A percentile compares a stretch with the other conserved stretches of the same genome.
Evolutionary conservation across 73 alveolate species (phyloP).

Genomic region (Tetrahymena elliotti): DNA sequence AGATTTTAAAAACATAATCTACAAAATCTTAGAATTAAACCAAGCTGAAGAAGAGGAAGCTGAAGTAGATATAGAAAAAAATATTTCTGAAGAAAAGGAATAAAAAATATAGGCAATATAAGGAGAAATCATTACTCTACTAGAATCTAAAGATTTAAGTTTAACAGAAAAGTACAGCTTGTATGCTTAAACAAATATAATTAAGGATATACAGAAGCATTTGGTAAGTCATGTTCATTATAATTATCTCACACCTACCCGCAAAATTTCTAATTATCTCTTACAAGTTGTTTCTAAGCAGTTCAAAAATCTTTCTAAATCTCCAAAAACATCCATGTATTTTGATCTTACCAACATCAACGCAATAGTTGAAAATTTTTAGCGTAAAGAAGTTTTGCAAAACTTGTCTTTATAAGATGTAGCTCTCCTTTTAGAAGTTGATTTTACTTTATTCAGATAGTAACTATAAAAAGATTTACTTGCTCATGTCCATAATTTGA

Average conservation of each 20-base stretch:
- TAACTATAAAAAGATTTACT: neutral
- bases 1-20: neutral
- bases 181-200: neutral
- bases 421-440: neutral
- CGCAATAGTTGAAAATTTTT: neutral
- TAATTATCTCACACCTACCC: neutral
- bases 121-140: neutral
- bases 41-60: neutral
- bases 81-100: neutral
- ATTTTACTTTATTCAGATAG: neutral
- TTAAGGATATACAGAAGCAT: neutral
- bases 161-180: neutral
- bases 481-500: neutral
- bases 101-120: neutral
- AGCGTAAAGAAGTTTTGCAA: neutral
- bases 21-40: neutral
- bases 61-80: neutral
- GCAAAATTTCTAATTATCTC: neutral
- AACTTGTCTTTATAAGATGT: neutral
- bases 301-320: neutral
- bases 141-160: neutral
- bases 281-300: neutral
- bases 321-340: neutral
- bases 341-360: neutral
- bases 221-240: neutral